These are phyloP conservation scores for Backusella circina DNA, from an alignment of 192 early-diverging fungal genomes.

Conservation along the genomic window DNA sequence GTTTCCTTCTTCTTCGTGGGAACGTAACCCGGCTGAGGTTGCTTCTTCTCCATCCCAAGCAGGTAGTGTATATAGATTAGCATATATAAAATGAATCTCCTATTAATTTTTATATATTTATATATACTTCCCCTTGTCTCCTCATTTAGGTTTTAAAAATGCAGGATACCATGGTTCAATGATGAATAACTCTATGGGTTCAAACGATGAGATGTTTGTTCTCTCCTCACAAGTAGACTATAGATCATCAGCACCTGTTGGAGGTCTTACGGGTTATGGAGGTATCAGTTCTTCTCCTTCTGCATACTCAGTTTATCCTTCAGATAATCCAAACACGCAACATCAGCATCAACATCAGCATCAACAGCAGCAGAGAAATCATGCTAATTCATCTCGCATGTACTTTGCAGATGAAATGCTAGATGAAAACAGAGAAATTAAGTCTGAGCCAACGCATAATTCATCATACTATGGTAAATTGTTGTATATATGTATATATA, in stretches of 20 bases:
- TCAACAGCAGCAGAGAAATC: neutral
- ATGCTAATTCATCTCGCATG: neutral
- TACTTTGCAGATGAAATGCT: conserved; percentile 9
- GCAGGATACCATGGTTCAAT: conserved; percentile 11
- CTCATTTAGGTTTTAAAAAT: conserved; percentile 12
- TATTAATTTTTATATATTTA: neutral
- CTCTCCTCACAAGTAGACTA: conserved; percentile 11
- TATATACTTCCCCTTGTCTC: neutral
- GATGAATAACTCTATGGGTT: conserved; percentile 6
- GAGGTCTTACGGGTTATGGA: neutral
- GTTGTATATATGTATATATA: neutral
- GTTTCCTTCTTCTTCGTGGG: neutral
- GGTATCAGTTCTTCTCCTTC: neutral
- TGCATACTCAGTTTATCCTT: conserved; percentile 6
- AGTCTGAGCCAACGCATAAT: neutral
- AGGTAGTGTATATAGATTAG: neutral
- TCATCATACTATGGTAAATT: neutral
- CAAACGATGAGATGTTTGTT: conserved; percentile 15
- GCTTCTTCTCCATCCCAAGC: neutral
- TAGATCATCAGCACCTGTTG: neutral
- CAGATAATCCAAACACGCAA: neutral
- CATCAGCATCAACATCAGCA: neutral
- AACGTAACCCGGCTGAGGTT: neutral
- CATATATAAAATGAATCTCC: neutral
- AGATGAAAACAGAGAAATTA: conserved; percentile 7